Base-by-base conservation (phyloP, 1,284 basidiomycete genomes). In the Neotropicomus parvogracilis region DNA sequence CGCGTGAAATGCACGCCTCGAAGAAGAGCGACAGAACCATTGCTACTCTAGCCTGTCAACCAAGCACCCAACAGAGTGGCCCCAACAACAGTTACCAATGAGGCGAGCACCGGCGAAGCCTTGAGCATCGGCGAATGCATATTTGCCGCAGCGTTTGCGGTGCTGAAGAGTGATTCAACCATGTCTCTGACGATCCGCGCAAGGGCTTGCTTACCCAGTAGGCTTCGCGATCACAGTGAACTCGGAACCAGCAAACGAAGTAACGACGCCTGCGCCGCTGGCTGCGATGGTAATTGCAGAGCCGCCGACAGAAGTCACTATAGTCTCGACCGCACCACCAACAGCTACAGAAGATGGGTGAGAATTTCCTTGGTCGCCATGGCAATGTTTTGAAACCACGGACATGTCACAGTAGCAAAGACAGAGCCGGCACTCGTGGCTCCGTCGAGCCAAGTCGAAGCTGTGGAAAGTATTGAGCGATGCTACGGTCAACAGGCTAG, bases 201-300 rank as follows among this genome's bases (percentile, higher is more conserved):
- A 4, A 16, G n/a, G 10, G 6, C 3, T 28, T 33, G 17, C 57
- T 45, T 33, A 59, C 59, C 51, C 36, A 11, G 55, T 59, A 16
- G 52, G 26, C 10, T 33, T 44, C 16, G 60, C 35, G 27, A 44
- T 12, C 19, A 57, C 60, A 17, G 68, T 73, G 57, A 67, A 70
- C 26, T 61, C 57, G 1, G 68, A 65, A 24, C 72, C 72, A 12
- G 61, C 71, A 49, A 71, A 68, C 35, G 65, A 66, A 17, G 71
- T 75, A 26, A 59, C 54, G 8, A 59, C 54, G 4, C 70, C 73
- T 13, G 51, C 56, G 14, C 68, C 69, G 49, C 64, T 64, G 6
- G 69, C 67, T 7, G 81, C 71, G 12, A 84, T 66, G 2, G 81
- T 84, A 51, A 77, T 64, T 3, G 71, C 81, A 34, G 73, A 43